Conservation (phyloP, 2,329 filamentous ascomycete genomes). For the Ophiocordyceps robertsii region DNA sequence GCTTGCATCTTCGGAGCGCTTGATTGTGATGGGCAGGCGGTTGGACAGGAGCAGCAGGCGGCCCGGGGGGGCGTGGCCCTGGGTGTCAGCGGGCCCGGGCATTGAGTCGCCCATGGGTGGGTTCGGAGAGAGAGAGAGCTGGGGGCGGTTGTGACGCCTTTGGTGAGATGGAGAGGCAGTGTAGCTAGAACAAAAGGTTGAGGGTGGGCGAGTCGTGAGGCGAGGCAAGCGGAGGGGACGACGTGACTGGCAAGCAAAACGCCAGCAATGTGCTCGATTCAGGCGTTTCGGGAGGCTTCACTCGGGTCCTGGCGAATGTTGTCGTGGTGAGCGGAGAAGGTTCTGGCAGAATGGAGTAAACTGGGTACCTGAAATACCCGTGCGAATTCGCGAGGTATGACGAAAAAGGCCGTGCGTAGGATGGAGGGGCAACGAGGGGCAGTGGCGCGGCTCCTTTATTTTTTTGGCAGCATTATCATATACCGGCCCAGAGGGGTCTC, state of each 20-base stretch:
- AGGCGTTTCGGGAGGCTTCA: too few relatives aligned
- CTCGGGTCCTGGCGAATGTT: too few relatives aligned
- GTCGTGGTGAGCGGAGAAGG: too few relatives aligned
- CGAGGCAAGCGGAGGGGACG: not conserved
- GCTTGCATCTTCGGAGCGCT: slow-evolving; percentile 78
- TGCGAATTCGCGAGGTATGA: too few relatives aligned
- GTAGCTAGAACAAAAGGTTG: not conserved
- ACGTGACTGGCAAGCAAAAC: not conserved
- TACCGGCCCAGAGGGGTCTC: too few relatives aligned
- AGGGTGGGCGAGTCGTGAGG: not conserved
- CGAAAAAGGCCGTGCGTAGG: too few relatives aligned
- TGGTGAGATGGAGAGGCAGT: not conserved
- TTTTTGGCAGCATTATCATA: too few relatives aligned
- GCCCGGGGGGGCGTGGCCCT: slow-evolving; percentile 21
- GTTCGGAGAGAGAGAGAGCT: not conserved
- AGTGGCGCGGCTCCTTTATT: too few relatives aligned
- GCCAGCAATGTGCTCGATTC: too few relatives aligned
- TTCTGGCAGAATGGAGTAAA: too few relatives aligned
- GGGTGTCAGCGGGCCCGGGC: slow-evolving; percentile 21
- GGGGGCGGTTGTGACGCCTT: too few relatives aligned
- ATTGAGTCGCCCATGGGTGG: slow-evolving; percentile 6
- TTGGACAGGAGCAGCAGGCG: slow-evolving; percentile 82
- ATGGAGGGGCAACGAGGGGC: not conserved
- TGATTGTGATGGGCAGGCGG: slow-evolving; percentile 91
- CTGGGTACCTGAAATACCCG: too few relatives aligned